Evolutionary conservation across 371 early-diverging fungal species (phyloP).

Genomic region (Mucor indicus): DNA sequence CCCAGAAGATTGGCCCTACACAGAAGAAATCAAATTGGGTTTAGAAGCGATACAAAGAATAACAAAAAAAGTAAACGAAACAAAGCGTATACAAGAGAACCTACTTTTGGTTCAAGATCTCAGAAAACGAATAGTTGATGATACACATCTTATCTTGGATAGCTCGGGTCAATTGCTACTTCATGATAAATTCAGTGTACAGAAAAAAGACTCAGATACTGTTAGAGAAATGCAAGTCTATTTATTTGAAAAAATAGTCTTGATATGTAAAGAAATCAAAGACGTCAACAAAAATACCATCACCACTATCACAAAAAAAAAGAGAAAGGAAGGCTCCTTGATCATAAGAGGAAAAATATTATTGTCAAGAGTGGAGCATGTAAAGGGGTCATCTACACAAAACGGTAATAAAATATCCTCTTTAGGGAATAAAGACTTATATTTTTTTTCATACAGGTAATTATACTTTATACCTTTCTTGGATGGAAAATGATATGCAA

Average conservation of each 20-base stretch:
- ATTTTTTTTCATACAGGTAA: constrained; percentile 17
- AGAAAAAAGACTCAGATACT: constrained; percentile 62
- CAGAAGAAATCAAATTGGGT: constrained; percentile 78
- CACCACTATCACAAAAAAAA: constrained; percentile 34
- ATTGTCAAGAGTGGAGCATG: constrained; percentile 76
- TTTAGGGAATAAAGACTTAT: not conserved
- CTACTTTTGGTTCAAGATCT: constrained; percentile 68
- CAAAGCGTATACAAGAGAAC: constrained; percentile 85
- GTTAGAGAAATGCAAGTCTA: constrained; percentile 71
- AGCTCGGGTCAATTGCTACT: constrained; percentile 71
- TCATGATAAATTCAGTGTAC: constrained; percentile 79
- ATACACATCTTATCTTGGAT: constrained; percentile 4
- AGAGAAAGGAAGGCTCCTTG: constrained; percentile 40
- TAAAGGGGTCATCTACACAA: constrained; percentile 62
- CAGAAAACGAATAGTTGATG: constrained; percentile 57
- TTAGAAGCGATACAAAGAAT: constrained; percentile 79
- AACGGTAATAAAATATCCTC: constrained; percentile 35
- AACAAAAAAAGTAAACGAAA: constrained; percentile 88
- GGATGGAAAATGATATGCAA: constrained; percentile 58
- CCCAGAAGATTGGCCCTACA: constrained; percentile 62
- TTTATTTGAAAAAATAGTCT: constrained; percentile 83
- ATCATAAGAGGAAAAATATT: constrained; percentile 79
- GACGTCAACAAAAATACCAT: constrained; percentile 41
- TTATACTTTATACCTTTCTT: constrained; percentile 31
- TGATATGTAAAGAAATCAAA: constrained; percentile 65